Evolutionary conservation across 2,329 filamentous ascomycete species (phyloP).

Genomic region (Stachybotrys elegans): DNA sequence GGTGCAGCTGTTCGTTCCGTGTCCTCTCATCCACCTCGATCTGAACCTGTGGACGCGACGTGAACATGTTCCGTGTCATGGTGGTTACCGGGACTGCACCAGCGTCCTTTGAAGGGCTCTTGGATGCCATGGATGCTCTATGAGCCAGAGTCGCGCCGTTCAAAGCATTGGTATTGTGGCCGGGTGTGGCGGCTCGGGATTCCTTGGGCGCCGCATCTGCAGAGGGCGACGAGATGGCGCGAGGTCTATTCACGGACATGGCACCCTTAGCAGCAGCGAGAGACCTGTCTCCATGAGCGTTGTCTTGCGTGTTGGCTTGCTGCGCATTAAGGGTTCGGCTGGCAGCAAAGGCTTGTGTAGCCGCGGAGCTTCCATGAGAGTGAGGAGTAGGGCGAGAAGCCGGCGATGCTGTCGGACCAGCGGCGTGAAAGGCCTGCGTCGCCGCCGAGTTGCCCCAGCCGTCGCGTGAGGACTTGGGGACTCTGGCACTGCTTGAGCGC

Average conservation of each 20-base stretch:
- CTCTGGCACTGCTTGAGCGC: constrained; percentile 10
- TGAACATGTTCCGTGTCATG: constrained; percentile 71
- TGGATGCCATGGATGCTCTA: constrained; percentile 39
- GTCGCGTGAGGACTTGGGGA: constrained; percentile 19
- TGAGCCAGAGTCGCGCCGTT: constrained; percentile 69
- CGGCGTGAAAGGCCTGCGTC: constrained; percentile 55
- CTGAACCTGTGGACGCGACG: constrained; percentile 66
- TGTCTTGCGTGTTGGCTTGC: constrained; percentile 24
- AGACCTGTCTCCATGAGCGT: constrained; percentile 57
- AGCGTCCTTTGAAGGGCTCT: constrained; percentile 48
- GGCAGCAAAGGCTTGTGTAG: constrained; percentile 32
- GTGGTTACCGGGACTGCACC: constrained; percentile 65
- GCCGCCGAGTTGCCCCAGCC: constrained; percentile 64
- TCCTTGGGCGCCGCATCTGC: constrained; percentile 14
- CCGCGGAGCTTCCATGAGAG: constrained; percentile 21
- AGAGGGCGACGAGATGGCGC: constrained; percentile 60
- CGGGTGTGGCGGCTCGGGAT: constrained; percentile 34
- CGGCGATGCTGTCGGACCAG: constrained; percentile 11
- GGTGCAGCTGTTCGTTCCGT: constrained; percentile 66
- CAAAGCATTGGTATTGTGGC: constrained; percentile 64
- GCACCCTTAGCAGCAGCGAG: constrained; percentile 73
- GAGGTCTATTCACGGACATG: constrained; percentile 55
- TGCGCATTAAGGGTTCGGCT: constrained; percentile 23
- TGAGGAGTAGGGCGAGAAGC: constrained; percentile 11
- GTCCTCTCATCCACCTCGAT: constrained; percentile 70